These are phyloP conservation scores for Wallacemonas collosoma DNA, from an alignment of 208 protist species.

Conservation along the genomic window DNA sequence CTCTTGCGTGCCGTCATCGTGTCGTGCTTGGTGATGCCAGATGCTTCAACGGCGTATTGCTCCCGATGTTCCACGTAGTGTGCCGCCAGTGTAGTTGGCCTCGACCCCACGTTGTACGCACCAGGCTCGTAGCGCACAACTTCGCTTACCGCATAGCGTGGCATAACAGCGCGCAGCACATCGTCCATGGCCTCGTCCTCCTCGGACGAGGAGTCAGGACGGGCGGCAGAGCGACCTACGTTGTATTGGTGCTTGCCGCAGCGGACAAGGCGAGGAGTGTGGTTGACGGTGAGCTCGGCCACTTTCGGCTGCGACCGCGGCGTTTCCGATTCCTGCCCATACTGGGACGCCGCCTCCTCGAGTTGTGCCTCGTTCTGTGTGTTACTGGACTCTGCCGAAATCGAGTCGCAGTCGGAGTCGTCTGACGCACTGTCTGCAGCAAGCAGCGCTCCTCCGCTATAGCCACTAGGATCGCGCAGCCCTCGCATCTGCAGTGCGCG, in stretches of 20 bases:
- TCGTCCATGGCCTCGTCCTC: constrained; percentile 80
- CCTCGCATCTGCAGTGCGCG: constrained; percentile 55
- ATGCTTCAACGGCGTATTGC: constrained; percentile 60
- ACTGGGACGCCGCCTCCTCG: background rate
- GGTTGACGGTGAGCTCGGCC: constrained; percentile 5
- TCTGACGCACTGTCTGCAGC: constrained; percentile 3
- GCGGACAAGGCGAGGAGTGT: constrained; percentile 25
- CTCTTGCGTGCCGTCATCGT: constrained; percentile 1
- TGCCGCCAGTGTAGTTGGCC: constrained; percentile 36
- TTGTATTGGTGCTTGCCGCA: constrained; percentile 81
- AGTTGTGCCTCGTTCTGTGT: constrained; percentile 5
- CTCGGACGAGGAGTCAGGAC: constrained; percentile 37
- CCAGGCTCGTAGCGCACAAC: constrained; percentile 72
- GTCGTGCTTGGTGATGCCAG: constrained; percentile 13
- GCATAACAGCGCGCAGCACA: constrained; percentile 79
- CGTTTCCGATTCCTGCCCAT: background rate
- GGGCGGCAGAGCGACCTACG: constrained; percentile 57
- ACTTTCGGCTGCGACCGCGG: background rate
- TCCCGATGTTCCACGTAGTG: constrained; percentile 79
- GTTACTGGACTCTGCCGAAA: constrained; percentile 2
- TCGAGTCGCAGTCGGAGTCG: background rate
- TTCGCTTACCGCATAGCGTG: constrained; percentile 50
- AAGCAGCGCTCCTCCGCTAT: constrained; percentile 20
- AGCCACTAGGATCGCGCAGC: constrained; percentile 51
- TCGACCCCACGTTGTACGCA: constrained; percentile 84